These are phyloP conservation scores for Amanita molliuscula DNA, from an alignment of 768 basidiomycete genomes.

Conservation along the genomic window DNA sequence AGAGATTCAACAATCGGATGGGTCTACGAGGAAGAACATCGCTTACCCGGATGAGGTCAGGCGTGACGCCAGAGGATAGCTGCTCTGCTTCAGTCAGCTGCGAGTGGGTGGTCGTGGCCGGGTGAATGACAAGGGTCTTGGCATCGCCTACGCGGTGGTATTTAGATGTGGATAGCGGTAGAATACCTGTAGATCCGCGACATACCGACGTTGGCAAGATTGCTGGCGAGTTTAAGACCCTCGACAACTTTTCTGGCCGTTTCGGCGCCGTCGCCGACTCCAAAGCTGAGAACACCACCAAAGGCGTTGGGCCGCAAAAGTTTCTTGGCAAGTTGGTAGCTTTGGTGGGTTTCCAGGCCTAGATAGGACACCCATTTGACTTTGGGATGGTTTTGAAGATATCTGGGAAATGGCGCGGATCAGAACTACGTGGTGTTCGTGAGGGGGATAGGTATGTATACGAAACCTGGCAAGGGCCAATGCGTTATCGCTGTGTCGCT, in stretches of 20 bases:
- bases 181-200: constrained; percentile 3
- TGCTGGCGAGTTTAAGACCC: constrained; percentile 54
- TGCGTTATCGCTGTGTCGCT: constrained; percentile 65
- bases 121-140: constrained; percentile 77
- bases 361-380: constrained; percentile 75
- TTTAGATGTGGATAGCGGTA: background rate
- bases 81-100: constrained; percentile 58
- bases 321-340: constrained; percentile 46
- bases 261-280: constrained; percentile 47
- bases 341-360: constrained; percentile 53
- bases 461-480: constrained; percentile 49
- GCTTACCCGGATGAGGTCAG: constrained; percentile 63
- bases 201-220: constrained; percentile 64
- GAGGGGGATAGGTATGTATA: background rate
- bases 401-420: constrained; percentile 20
- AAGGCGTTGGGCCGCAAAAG: constrained; percentile 44
- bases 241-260: constrained; percentile 58
- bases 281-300: constrained; percentile 74
- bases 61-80: constrained; percentile 55
- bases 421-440: background rate
- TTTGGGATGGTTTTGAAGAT: constrained; percentile 53
- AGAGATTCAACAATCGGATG: background rate
- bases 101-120: constrained; percentile 68
- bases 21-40: too few relatives aligned
- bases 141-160: constrained; percentile 36